Evolutionary conservation across 2,329 filamentous ascomycete genomes (phyloP), one percentile per base, ranked within the genome.

Genomic region (Diplodia scrobiculata): DNA sequence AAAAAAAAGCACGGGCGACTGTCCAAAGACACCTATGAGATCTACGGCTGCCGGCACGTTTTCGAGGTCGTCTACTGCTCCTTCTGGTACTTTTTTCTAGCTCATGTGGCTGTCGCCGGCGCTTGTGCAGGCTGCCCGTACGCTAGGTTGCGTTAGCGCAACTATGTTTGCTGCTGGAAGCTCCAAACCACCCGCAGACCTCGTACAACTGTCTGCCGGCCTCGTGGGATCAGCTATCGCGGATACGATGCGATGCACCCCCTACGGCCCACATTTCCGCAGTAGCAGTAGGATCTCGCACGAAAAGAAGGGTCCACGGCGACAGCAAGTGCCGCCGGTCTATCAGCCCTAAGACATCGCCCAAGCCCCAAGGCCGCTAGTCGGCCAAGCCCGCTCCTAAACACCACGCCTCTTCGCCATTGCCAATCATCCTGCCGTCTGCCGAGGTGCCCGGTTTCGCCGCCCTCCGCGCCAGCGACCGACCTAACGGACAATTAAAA

Each of bases 201-300:
- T 62, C 45, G 45, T 38, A 36, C 25, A 25, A 3, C 25, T 45
- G 41, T 45, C 41, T 45, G n/a, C 45, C 58, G 13, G 19, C 45
- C 58, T 48, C 58, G 58, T 47, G 58, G 58, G n/a, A 62, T 62
- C 58, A 60, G 41, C 58, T 62, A 62, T 50, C 58, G 41, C 58
- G 34, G 48, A 62, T 62, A 50, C 58, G 58, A 62, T 19, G 38
- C 55, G 41, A 60, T 32, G 25, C 7, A n/a, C 27, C 45, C 27
- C 29, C 27, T 36, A 11, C 14, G 7, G 27, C 25, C 25, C 25
- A 41, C 41, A 38, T 41, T 13, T n/a, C 54, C 58, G 32, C 29
- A 62, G 48, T 29, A 21, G 58, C 58, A 25, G n/a, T 19, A 50
- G 4, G 58, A 62, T 62, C 58, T 27, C 32, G 13, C 3, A 14